phyloP scores from a whole-genome alignment of 805 yeast genomes.

The Saccharomycopsis sp. region DNA sequence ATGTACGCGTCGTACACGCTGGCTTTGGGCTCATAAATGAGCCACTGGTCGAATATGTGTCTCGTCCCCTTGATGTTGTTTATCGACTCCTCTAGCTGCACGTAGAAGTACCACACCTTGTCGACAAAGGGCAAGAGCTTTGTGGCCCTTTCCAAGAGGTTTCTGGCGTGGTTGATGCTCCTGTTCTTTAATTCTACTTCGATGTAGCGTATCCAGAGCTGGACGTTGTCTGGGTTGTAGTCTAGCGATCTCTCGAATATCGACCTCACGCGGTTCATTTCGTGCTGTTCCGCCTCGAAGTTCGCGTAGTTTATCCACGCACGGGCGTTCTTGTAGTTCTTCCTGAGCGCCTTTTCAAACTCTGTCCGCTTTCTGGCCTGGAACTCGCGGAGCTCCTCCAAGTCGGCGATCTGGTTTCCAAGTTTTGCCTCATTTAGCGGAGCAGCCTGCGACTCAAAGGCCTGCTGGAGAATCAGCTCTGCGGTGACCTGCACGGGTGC shows the following conservation, averaged over 20 bases:
- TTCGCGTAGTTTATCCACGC: slow-evolving; percentile 92
- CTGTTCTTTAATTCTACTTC: slow-evolving; percentile 66
- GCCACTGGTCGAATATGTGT: slow-evolving; percentile 70
- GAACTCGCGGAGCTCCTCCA: slow-evolving; percentile 71
- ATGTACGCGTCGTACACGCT: slow-evolving; percentile 73
- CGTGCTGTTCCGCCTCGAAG: slow-evolving; percentile 79
- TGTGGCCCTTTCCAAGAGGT: slow-evolving; percentile 72
- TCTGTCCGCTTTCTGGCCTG: slow-evolving; percentile 76
- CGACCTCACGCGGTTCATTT: slow-evolving; percentile 73
- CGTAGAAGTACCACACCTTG: slow-evolving; percentile 81
- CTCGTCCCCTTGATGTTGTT: slow-evolving; percentile 58
- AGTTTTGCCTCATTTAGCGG: slow-evolving; percentile 30
- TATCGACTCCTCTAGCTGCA: slow-evolving; percentile 74
- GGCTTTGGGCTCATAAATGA: slow-evolving; percentile 61
- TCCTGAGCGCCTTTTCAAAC: slow-evolving; percentile 78
- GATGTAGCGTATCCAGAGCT: slow-evolving; percentile 80
- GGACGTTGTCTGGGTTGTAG: slow-evolving; percentile 67
- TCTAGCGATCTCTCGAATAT: slow-evolving; percentile 81
- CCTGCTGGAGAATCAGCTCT: slow-evolving; percentile 56
- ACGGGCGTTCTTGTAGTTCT: slow-evolving; percentile 72
- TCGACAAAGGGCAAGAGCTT: slow-evolving; percentile 69
- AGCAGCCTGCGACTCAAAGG: slow-evolving; percentile 40
- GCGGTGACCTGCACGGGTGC: slow-evolving; percentile 57
- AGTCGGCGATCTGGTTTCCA: slow-evolving; percentile 52
- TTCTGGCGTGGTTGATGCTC: slow-evolving; percentile 83